Percentiles rank a stretch among this genome's conserved stretches.
phyloP scores from a whole-genome alignment of 768 basidiomycete genomes.

The Phallus indusiatus region DNA sequence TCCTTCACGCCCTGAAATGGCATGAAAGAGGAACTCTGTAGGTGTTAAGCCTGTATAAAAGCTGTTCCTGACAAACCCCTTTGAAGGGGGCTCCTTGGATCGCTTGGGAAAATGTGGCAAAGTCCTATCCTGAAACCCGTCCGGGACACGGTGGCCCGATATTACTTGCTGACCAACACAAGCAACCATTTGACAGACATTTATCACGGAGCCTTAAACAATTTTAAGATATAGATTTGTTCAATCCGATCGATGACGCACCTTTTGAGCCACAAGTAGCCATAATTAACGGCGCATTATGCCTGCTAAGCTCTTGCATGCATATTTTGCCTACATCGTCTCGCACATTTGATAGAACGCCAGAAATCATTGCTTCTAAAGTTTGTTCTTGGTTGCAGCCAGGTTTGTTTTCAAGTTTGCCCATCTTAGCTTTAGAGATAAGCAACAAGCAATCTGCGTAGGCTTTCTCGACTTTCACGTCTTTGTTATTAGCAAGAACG shows the following conservation, averaged over 20 bases:
- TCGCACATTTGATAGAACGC: conserved; percentile 88
- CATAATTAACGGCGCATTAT: conserved; percentile 98
- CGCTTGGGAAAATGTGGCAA: conserved; percentile 99
- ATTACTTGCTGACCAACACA: conserved; percentile 99
- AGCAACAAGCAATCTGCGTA: conserved; percentile 81
- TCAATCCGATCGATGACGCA: conserved; percentile 21
- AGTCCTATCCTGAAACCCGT: conserved; percentile 98
- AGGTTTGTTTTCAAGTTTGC: conserved; percentile 91
- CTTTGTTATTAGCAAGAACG: conserved; percentile 69
- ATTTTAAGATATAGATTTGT: background rate
- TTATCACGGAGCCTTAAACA: conserved; percentile 87
- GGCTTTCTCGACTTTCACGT: conserved; percentile 76
- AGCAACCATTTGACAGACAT: conserved; percentile 99
- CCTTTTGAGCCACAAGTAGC: conserved; percentile 99
- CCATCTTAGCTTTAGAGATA: conserved; percentile 84
- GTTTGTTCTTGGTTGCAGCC: conserved; percentile 97
- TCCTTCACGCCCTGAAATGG: conserved; percentile 97
- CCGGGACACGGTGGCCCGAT: conserved; percentile 92
- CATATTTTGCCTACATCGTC: conserved; percentile 95
- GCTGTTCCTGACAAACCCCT: conserved; percentile 96
- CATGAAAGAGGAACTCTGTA: conserved; percentile 97
- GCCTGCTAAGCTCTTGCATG: conserved; percentile 94
- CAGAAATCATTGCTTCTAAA: conserved; percentile 91
- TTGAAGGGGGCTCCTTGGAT: conserved; percentile 90
- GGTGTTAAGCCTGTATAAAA: conserved; percentile 89